phyloP scores from a whole-genome alignment of 2,329 filamentous ascomycete species.

The Botrytis byssoidea region DNA sequence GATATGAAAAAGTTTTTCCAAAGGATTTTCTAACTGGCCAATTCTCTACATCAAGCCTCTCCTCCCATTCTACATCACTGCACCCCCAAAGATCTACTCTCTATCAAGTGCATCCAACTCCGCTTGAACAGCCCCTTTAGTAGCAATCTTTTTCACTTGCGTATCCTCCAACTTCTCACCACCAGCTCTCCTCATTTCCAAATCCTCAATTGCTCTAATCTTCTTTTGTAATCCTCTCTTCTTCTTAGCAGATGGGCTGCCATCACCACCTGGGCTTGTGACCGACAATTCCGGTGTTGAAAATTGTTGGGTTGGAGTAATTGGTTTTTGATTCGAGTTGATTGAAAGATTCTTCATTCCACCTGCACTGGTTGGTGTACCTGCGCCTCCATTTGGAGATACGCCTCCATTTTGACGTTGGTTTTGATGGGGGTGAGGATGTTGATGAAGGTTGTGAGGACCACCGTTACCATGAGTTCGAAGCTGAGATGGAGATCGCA shows the following conservation, averaged over 20 bases:
- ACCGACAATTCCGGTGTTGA: constrained; percentile 50
- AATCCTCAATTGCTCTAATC: constrained; percentile 92
- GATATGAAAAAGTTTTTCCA: constrained; percentile 14
- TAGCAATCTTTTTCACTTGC: constrained; percentile 96
- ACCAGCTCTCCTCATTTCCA: constrained; percentile 92
- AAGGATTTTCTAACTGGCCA: neutral
- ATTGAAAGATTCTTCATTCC: constrained; percentile 40
- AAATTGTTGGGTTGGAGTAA: constrained; percentile 30
- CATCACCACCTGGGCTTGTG: constrained; percentile 50
- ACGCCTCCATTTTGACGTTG: constrained; percentile 12
- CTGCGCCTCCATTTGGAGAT: constrained; percentile 12
- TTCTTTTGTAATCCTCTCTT: constrained; percentile 92
- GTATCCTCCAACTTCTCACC: constrained; percentile 98
- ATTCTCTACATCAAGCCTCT: neutral
- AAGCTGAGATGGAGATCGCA: constrained; percentile 46
- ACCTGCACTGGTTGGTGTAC: constrained; percentile 12
- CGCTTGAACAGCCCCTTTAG: constrained; percentile 78
- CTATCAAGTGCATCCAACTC: constrained; percentile 62
- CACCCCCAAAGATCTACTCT: constrained; percentile 20
- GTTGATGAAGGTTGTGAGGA: constrained; percentile 39
- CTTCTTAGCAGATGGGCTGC: constrained; percentile 87
- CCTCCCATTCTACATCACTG: neutral
- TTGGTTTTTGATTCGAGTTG: constrained; percentile 25
- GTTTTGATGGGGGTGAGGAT: constrained; percentile 23
- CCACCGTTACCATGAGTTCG: constrained; percentile 49